phyloP scores from a whole-genome alignment of 129 eudicot genomes.

The Logfia minima region DNA sequence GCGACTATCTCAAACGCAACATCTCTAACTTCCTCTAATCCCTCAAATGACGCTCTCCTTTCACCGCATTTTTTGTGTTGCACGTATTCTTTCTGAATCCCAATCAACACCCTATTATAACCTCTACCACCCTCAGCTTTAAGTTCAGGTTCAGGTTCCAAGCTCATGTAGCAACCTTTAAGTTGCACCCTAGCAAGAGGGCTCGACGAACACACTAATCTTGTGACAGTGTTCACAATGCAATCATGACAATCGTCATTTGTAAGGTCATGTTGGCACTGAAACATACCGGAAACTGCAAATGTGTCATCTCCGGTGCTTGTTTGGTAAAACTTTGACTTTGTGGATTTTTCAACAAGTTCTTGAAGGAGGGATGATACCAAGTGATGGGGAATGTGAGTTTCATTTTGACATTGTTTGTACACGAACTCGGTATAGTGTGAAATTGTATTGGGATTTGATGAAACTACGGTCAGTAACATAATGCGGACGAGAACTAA shows the following conservation, averaged over 20 bases:
- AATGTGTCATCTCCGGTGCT: conserved; percentile 32
- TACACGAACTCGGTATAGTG: conserved; percentile 41
- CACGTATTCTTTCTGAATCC: conserved; percentile 19
- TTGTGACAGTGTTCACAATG: conserved; percentile 23
- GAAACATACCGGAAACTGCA: conserved; percentile 46
- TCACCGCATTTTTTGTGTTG: conserved; percentile 50
- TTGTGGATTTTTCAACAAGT: conserved; percentile 37
- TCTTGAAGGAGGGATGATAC: conserved; percentile 46
- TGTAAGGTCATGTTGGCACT: conserved; percentile 45
- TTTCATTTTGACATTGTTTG: conserved; percentile 45
- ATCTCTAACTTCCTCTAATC: conserved; percentile 32
- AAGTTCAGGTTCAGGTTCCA: conserved; percentile 33
- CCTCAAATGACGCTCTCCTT: not conserved
- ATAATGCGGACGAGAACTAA: conserved; percentile 8
- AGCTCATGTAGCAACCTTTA: conserved; percentile 47
- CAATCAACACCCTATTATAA: conserved; percentile 19
- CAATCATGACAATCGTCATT: conserved; percentile 40
- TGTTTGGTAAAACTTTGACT: conserved; percentile 48
- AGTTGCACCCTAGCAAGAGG: conserved; percentile 52
- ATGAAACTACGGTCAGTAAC: conserved; percentile 19
- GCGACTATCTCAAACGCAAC: conserved; percentile 36
- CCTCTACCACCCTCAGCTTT: conserved; percentile 15
- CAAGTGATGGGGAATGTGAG: conserved; percentile 14
- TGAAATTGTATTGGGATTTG: conserved; percentile 1
- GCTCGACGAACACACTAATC: conserved; percentile 34